Evolutionary conservation across 305 asterid genomes (phyloP), one percentile per base, ranked within the genome.

Genomic region (Petunia hybrid): DNA sequence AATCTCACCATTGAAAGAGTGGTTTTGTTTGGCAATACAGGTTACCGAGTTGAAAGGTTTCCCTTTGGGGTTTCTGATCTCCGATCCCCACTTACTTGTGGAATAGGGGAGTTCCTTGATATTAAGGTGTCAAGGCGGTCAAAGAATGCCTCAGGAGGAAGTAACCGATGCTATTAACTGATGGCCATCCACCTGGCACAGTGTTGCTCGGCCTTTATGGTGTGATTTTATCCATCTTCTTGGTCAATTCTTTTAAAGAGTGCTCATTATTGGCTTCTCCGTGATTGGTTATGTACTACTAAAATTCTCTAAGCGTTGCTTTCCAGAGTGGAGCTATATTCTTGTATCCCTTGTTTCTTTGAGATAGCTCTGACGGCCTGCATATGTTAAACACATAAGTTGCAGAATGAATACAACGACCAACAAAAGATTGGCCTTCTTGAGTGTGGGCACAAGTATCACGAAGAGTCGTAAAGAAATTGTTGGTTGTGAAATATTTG

Each of bases 391-490:
- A 48, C 55, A 13, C 31, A 13, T 36, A 31, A 45, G 12, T 81
- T 57, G 82, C 83, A 92, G 94, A 78, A 45, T 40, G 93, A 87
- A 43, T 92, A 87, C 60, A 84, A 83, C 82, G 38, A 78, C 22
- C 85, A 60, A 43, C 94, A 89, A 48, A 62, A 51, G 43, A 80
- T 91, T 0, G 97, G 93, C 66, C 81, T 81, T 4, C 87, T 92
- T 4, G 89, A 88, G 12, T 94, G 97, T 66, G 85, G 94, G 2
- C 98, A 94, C 53, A 95, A 90, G 76, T 92, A 90, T 76, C 98
- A 94, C 80, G 77, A 56, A 1, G 93, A 87, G 1, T 94, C 88
- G 78, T 92, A 41, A 87, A 85, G 88, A 87, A 85, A 75, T 94
- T 97, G 98, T 82, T 94, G 81, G 12, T 83, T 31, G 42, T 87